Evolutionary conservation across 2,329 filamentous ascomycete species (phyloP).

Genomic region (Fusarium aywerte): DNA sequence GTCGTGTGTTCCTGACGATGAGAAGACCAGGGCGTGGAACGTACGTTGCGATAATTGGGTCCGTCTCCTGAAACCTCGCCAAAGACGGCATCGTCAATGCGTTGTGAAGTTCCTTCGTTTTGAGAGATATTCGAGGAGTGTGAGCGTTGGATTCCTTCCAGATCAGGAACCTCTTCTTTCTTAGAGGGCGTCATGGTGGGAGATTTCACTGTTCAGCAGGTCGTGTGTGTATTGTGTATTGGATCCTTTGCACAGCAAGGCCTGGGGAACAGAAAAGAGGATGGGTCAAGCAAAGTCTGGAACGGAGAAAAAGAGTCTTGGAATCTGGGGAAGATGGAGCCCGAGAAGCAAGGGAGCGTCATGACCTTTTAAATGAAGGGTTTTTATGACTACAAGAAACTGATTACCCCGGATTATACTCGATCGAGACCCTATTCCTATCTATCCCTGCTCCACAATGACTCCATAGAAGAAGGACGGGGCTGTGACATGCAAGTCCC

Average conservation of each 20-base stretch:
- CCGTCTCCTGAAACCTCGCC: slow-evolving; percentile 19
- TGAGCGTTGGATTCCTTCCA: slow-evolving; percentile 3
- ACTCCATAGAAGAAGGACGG: slow-evolving; percentile 8
- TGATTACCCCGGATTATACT: slow-evolving; percentile 33
- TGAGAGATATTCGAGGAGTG: not conserved
- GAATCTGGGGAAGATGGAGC: slow-evolving; percentile 31
- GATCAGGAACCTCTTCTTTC: slow-evolving; percentile 22
- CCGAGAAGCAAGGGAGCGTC: not conserved
- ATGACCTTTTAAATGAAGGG: slow-evolving; percentile 14
- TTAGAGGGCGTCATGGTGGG: slow-evolving; percentile 4
- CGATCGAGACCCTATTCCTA: slow-evolving; percentile 10
- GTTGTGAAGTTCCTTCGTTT: slow-evolving; percentile 2
- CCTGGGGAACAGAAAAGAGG: not conserved
- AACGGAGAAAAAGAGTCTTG: not conserved
- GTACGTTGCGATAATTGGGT: slow-evolving; percentile 24
- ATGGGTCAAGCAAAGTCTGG: not conserved
- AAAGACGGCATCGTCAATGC: slow-evolving; percentile 20
- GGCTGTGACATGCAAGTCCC: not conserved
- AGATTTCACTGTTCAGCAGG: too few relatives aligned
- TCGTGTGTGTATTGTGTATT: not conserved
- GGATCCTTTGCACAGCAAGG: not conserved
- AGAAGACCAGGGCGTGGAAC: not conserved
- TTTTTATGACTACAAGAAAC: slow-evolving; percentile 30
- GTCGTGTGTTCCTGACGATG: not conserved
- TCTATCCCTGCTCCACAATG: slow-evolving; percentile 10